Evolutionary conservation across 345 rosid genomes (phyloP), one percentile per base, ranked within the genome.

Genomic region (Gossypium bickii): DNA sequence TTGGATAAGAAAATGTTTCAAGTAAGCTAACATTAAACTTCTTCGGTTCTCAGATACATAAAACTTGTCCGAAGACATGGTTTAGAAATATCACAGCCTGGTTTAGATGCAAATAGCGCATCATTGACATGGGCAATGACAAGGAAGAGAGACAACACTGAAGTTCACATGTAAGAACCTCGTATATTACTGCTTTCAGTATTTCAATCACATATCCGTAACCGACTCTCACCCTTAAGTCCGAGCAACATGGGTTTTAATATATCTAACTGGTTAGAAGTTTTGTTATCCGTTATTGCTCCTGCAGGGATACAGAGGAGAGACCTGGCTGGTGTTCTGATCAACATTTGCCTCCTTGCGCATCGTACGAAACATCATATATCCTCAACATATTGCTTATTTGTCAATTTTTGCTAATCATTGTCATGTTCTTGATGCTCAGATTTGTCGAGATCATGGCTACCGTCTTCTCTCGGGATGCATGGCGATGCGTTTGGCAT

Each of bases 361-460:
- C 97, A 75, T 95, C 95, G 98, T 94, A 94, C 24, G 89, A 65
- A 76, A 61, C 48, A 34, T 68, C 12, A 47, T 64, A 13, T 24
- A 47, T 41, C 41, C n/a, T 34, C 27, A 34, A 34, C 7, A 34
- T 34, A 34, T 34, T 34, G 41, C 49, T 45, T 8, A 45, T 24
- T 59, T 51, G n/a, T 55, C 8, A 45, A 24, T 53, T 38, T 55
- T 64, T 60, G 7, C 13, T 34, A 5, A 34, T 34, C 41, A 34
- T 5, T 34, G 41, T 34, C 41, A 34, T 34, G 73, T 61, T 3
- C 38, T 57, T 66, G 9, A 20, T 61, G 10, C 74, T 63, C 89
- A 94, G 98, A 74, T 94, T 94, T 66, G 98, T 94, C 1, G 98
- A 94, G 88, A 92, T 94, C 73, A 94, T 94, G 98, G 98, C 98